Base-by-base conservation (phyloP, 2,329 filamentous ascomycete species). In the Paraconiothyrium sp. region DNA sequence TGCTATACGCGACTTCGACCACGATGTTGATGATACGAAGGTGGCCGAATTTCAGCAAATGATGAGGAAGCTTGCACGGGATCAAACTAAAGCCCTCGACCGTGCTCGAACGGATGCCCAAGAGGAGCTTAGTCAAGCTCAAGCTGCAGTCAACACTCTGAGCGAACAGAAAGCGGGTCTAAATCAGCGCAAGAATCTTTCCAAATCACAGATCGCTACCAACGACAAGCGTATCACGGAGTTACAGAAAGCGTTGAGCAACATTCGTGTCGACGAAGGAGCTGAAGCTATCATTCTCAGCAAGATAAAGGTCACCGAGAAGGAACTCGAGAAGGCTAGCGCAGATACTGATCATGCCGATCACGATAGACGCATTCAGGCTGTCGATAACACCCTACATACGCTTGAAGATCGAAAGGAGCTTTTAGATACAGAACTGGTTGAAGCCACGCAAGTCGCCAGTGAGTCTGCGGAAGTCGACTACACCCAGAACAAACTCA, bases 211-310 rank as follows among this genome's bases (percentile, higher is more conserved):
- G 50, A 93, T 97, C 62, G 81, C 83, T 0, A 80, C 84, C 6
- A 93, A 95, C 67, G 92, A 97, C 62, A 89, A 86, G 72, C 91
- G 91, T 57, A 87, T 90, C 7, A 80, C 79, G 3, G 80, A 82
- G 0, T 83, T 94, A 37, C 92, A 97, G 72, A 84, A 82, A 50
- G 88, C 91, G 35, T 83, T 93, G 35, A 85, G 90, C 69, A 83
- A 84, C n/a, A 90, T 99, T 58, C 86, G 91, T 39, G 85, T 94
- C 34, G 94, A 99, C 69, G 94, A 98, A 79, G 94, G 94, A 3
- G 87, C 88, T 35, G 92, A 92, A 76, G 91, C 91, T 30, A 84
- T 92, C 3, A 84, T 97, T 7, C 90, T 95, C 70, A 87, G 89
- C 16, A 89, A 90, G 57, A 86, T 92, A 52, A 86, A 88, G 41